Evolutionary conservation across 345 rosid species (phyloP).

Genomic region (Geranium brycei): DNA sequence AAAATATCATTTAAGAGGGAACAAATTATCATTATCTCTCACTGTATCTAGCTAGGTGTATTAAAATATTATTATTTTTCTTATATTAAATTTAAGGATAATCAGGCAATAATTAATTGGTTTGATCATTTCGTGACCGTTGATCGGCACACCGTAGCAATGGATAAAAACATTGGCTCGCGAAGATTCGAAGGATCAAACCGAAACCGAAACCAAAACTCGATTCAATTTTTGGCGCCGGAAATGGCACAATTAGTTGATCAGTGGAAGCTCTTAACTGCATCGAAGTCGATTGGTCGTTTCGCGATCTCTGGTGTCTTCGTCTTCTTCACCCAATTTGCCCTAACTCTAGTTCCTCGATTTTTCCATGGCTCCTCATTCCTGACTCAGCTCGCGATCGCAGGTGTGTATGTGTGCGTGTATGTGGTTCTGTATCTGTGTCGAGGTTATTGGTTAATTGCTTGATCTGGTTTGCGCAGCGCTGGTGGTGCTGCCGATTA

Average conservation of each 20-base stretch:
- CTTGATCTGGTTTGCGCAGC: conserved; percentile 15
- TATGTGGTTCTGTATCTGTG: not conserved
- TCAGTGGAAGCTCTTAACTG: conserved; percentile 6
- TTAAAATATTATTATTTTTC: too few species aligned
- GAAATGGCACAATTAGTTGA: conserved; percentile 15
- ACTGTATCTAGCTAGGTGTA: too few species aligned
- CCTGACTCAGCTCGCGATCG: conserved; percentile 29
- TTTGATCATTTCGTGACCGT: not conserved
- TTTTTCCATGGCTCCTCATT: conserved; percentile 28
- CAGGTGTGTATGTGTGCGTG: conserved; percentile 18
- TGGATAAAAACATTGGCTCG: not conserved
- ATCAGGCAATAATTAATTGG: not conserved
- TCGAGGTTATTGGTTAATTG: not conserved
- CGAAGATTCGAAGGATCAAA: not conserved
- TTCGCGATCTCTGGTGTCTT: conserved; percentile 21
- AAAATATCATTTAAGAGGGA: too few species aligned
- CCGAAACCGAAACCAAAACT: not conserved
- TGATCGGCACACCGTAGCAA: not conserved
- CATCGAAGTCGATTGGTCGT: conserved; percentile 16
- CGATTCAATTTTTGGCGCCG: conserved; percentile 6
- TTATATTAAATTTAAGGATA: too few species aligned
- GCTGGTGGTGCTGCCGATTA: conserved; percentile 19
- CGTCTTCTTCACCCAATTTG: conserved; percentile 30
- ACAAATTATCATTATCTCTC: too few species aligned
- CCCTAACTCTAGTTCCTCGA: conserved; percentile 31